phyloP scores from a whole-genome alignment of 202 grass and related monocot genomes.

The Setaria italica region DNA sequence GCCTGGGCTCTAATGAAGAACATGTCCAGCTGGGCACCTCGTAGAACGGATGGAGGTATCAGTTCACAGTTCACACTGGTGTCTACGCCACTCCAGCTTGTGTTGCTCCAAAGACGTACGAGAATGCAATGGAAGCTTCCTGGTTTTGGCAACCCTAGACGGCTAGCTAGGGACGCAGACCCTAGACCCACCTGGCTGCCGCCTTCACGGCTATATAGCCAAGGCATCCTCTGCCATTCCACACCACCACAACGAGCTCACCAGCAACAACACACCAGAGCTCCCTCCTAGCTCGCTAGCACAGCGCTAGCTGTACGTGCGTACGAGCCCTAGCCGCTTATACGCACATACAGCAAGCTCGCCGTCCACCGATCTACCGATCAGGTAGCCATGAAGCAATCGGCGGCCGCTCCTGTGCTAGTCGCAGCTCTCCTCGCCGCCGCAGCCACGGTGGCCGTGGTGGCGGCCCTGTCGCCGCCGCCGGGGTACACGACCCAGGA shows the following conservation, averaged over 20 bases:
- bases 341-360: neutral
- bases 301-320: neutral
- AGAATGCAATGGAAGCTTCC: neutral
- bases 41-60: neutral
- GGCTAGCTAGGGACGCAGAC: neutral
- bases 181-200: neutral
- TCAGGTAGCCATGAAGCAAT: slow-evolving; percentile 29
- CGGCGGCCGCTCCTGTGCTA: slow-evolving; percentile 1
- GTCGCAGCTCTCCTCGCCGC: neutral
- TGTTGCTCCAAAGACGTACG: neutral
- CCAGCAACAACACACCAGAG: neutral
- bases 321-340: neutral
- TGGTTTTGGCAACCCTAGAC: neutral
- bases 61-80: neutral
- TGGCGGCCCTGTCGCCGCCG: neutral
- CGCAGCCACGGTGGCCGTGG: neutral
- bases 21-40: neutral
- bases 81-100: neutral
- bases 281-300: slow-evolving; percentile 15
- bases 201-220: slow-evolving; percentile 27
- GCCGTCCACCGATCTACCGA: neutral
- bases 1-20: neutral
- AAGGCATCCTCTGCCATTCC: neutral
- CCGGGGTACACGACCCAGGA: slow-evolving; percentile 32
- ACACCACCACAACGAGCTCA: neutral